Evolutionary conservation across 176 grass and related monocot species (phyloP).

Genomic region (Phoenix dactylifera): DNA sequence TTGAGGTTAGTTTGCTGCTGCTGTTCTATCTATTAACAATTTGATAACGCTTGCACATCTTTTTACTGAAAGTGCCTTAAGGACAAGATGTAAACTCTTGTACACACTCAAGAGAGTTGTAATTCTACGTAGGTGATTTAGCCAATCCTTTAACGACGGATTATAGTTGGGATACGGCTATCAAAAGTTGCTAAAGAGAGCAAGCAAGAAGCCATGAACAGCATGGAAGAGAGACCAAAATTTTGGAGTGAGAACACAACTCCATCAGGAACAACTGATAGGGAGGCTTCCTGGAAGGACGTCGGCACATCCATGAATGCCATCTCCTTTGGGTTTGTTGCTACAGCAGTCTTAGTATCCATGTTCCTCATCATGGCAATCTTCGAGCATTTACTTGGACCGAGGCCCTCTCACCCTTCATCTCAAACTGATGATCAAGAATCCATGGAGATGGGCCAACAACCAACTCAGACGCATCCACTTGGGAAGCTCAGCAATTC

Average conservation of each 20-base stretch:
- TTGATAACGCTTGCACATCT: no score
- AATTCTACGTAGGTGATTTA: no score
- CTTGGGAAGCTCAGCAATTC: no score
- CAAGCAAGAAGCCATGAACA: not conserved
- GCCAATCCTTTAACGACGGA: no score
- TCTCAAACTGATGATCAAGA: not conserved
- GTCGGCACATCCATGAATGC: constrained; percentile 4
- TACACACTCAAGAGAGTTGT: no score
- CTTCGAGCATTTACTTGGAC: constrained; percentile 1
- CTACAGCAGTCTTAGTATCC: constrained; percentile 9
- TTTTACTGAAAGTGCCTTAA: no score
- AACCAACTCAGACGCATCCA: no score
- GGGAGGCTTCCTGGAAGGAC: constrained; percentile 1
- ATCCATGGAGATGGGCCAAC: not conserved
- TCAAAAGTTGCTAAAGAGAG: no score
- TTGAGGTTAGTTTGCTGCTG: no score
- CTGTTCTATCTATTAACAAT: no score
- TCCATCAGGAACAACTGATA: not conserved
- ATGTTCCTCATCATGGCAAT: constrained; percentile 23
- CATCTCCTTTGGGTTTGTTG: constrained; percentile 9
- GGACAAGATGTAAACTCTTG: no score
- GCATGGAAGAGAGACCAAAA: not conserved
- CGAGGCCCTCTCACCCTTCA: not conserved
- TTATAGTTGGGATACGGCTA: no score
- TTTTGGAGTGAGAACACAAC: not conserved